These are phyloP conservation scores for Ogataea allantospora DNA, from an alignment of 805 yeast genomes.

Conservation along the genomic window DNA sequence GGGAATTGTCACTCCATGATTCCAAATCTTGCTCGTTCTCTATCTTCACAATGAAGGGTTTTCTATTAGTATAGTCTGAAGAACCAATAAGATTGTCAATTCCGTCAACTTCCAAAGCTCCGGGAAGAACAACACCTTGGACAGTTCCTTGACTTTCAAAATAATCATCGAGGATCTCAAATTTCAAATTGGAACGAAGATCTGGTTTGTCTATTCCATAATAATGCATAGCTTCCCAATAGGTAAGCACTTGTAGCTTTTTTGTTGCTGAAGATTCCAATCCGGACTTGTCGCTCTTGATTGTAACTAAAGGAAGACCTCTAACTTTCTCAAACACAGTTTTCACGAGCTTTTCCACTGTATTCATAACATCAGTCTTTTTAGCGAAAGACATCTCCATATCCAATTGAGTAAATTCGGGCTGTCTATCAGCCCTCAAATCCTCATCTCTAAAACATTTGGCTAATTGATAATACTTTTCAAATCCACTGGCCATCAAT, in stretches of 20 bases:
- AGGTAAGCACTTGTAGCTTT: slow-evolving; percentile 45
- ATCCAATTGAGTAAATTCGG: slow-evolving; percentile 97
- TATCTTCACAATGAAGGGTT: slow-evolving; percentile 57
- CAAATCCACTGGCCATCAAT: slow-evolving; percentile 90
- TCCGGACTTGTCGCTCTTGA: background rate
- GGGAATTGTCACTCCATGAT: slow-evolving; percentile 42
- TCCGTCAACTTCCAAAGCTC: slow-evolving; percentile 38
- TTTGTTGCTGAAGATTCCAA: slow-evolving; percentile 1
- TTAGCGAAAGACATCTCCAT: slow-evolving; percentile 85
- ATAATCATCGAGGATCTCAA: slow-evolving; percentile 46
- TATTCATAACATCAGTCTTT: slow-evolving; percentile 61
- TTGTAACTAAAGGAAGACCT: slow-evolving; percentile 27
- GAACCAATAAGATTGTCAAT: slow-evolving; percentile 41
- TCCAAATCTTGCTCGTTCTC: slow-evolving; percentile 37
- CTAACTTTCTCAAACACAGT: slow-evolving; percentile 55
- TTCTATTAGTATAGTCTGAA: slow-evolving; percentile 51
- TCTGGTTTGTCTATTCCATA: slow-evolving; percentile 97
- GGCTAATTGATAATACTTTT: slow-evolving; percentile 85
- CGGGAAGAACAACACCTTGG: slow-evolving; percentile 67
- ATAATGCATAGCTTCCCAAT: slow-evolving; percentile 62
- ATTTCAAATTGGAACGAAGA: slow-evolving; percentile 58
- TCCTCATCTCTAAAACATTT: slow-evolving; percentile 96
- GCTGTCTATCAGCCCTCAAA: slow-evolving; percentile 90
- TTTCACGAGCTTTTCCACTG: slow-evolving; percentile 57
- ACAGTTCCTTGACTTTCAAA: slow-evolving; percentile 35